Base-by-base conservation (phyloP, 495 filamentous ascomycete genomes). In the Margaritispora aquatica region DNA sequence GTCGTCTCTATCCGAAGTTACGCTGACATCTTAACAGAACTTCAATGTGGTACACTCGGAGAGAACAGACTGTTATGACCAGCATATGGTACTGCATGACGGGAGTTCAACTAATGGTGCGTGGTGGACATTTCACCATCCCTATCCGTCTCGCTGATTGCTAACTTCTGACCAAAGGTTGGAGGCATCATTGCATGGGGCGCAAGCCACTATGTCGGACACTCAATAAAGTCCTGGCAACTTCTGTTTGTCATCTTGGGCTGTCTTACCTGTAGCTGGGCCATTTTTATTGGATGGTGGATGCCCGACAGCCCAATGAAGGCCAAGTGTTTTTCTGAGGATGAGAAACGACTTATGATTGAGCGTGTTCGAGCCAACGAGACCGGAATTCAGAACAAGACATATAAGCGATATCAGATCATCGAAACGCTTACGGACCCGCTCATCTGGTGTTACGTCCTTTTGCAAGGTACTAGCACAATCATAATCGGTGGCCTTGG, bases 251-350 rank as follows among this genome's bases (percentile, higher is more conserved):
- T 88, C 31, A 73, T 84, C 19, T 83, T 81, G 0, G 86, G 87
- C 0, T 71, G 85, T 0, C 68, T 87, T 41, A 89, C 85, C 10
- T 68, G 81, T 1, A 66, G 66, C 0, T 80, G 65, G 77, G 74
- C 64, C 38, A 58, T 71, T 52, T 74, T 74, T 10, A 88, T 89
- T 68, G 69, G 84, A 11, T 87, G 76, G 68, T 68, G 84, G 41
- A 73, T 90, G 51, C 87, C 86, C 0, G 87, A 90, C 65, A 88
- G 77, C 60, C 87, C 88, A 58, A 70, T 88, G 57, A 88, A 87
- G 64, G 82, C 83, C 9, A 80, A 84, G 21, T 89, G 82, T 76
- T 70, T 90, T 26, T 83, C 73, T 19, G 76, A 81, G 44, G 75
- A 83, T 51, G 84, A 89, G 49, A 75, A 73, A 13, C 63, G 77